Evolutionary conservation across 176 grass and related monocot genomes (phyloP).

Genomic region (Miscanthus lutarioriparius): DNA sequence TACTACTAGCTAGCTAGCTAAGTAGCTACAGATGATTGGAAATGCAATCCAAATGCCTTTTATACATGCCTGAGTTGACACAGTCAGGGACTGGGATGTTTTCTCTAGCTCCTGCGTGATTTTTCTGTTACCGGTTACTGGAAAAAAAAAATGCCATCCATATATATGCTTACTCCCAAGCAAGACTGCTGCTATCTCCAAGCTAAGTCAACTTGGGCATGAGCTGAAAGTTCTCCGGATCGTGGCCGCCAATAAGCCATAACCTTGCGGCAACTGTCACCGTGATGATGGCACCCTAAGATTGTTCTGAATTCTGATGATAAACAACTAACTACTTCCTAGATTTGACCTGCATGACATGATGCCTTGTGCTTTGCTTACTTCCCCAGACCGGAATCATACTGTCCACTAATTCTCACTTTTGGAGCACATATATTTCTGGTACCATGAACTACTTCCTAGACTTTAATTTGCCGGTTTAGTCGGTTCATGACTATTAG

Average conservation of each 20-base stretch:
- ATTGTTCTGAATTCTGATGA: not conserved
- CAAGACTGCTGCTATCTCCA: not conserved
- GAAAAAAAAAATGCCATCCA: no score
- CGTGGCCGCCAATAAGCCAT: not conserved
- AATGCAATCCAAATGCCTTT: conserved; percentile 6
- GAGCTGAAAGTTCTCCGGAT: not conserved
- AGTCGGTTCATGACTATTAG: not conserved
- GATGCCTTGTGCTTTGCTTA: not conserved
- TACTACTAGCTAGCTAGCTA: not conserved
- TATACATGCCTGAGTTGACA: conserved; percentile 25
- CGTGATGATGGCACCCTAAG: conserved; percentile 1
- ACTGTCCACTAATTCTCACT: not conserved
- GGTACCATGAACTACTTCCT: not conserved
- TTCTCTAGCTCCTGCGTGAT: not conserved
- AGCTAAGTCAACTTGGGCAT: not conserved
- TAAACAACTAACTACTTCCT: conserved; percentile 10
- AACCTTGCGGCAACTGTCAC: not conserved
- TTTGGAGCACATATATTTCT: not conserved
- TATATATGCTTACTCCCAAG: not conserved
- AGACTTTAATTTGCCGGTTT: not conserved
- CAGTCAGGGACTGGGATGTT: not conserved
- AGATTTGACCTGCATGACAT: not conserved
- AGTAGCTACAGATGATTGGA: not conserved
- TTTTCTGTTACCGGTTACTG: not conserved
- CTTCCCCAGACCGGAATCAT: not conserved